A percentile compares a stretch with the other conserved stretches of the same genome.
phyloP scores from a whole-genome alignment of 192 early-diverging fungal species.

The Backusella circina region DNA sequence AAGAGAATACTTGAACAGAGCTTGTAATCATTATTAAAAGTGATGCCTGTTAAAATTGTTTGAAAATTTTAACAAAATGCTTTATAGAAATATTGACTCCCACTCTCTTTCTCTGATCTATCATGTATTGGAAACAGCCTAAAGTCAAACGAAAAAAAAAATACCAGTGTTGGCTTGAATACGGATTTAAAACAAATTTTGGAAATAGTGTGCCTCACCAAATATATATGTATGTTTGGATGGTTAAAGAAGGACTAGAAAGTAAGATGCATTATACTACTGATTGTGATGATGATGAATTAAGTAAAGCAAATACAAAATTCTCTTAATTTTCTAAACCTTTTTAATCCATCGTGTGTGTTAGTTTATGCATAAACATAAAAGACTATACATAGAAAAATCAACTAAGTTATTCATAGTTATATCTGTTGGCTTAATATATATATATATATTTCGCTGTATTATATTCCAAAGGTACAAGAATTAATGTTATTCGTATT shows the following conservation, averaged over 20 bases:
- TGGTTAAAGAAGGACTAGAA: background rate
- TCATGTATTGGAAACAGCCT: no score
- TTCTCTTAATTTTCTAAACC: background rate
- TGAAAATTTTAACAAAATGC: no score
- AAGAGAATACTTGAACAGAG: no score
- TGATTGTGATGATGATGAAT: background rate
- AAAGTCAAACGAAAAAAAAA: no score
- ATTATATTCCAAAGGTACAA: no score
- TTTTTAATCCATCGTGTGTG: background rate
- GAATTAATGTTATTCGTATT: no score
- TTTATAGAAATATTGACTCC: no score
- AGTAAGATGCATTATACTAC: background rate
- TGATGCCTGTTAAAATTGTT: no score
- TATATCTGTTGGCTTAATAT: background rate
- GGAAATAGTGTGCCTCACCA: background rate
- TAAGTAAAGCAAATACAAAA: background rate
- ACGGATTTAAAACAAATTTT: background rate
- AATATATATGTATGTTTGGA: background rate
- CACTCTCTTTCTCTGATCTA: no score
- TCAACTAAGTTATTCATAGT: background rate
- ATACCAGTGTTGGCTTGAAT: background rate
- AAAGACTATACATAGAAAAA: background rate
- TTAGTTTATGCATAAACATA: background rate
- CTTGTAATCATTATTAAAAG: no score
- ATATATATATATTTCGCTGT: no score